Evolutionary conservation across 2,329 filamentous ascomycete genomes (phyloP).

Genomic region (Grosmannia penicillata): DNA sequence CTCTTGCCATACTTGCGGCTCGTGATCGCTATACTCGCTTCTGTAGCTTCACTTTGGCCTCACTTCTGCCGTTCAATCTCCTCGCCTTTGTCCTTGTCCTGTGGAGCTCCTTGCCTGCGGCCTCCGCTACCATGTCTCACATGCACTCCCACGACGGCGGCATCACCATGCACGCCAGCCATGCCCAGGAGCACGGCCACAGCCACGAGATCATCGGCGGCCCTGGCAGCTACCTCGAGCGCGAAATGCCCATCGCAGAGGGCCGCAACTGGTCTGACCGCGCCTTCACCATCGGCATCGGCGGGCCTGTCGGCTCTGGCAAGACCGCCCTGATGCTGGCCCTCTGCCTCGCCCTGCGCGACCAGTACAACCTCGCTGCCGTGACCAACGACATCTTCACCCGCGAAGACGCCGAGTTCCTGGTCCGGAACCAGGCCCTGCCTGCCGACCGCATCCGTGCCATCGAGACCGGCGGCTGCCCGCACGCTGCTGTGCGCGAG

Average conservation of each 20-base stretch:
- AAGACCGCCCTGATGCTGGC: constrained; percentile 96
- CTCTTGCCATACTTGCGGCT: too few relatives aligned
- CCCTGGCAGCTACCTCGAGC: constrained; percentile 74
- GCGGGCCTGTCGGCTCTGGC: constrained; percentile 90
- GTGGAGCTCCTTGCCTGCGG: not conserved
- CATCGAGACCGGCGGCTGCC: constrained; percentile 95
- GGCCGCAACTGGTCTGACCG: constrained; percentile 77
- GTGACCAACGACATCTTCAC: constrained; percentile 99
- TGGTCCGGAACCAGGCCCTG: constrained; percentile 73
- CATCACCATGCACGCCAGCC: constrained; percentile 17
- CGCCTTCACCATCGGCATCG: constrained; percentile 94
- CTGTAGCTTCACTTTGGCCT: not conserved
- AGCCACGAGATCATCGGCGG: constrained; percentile 91
- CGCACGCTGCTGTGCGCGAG: constrained; percentile 92
- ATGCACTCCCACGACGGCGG: constrained; percentile 33
- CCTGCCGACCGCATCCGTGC: constrained; percentile 74
- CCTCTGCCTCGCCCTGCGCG: constrained; percentile 71
- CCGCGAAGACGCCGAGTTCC: constrained; percentile 93
- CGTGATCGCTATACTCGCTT: too few relatives aligned
- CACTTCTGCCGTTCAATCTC: too few relatives aligned
- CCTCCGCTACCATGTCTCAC: constrained; percentile 6
- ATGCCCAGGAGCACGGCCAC: constrained; percentile 69
- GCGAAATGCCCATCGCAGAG: constrained; percentile 88
- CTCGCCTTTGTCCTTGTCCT: too few relatives aligned
- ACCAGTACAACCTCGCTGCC: constrained; percentile 73